phyloP scores from a whole-genome alignment of 2,329 filamentous ascomycete species.

The Lachnellula hyalina region DNA sequence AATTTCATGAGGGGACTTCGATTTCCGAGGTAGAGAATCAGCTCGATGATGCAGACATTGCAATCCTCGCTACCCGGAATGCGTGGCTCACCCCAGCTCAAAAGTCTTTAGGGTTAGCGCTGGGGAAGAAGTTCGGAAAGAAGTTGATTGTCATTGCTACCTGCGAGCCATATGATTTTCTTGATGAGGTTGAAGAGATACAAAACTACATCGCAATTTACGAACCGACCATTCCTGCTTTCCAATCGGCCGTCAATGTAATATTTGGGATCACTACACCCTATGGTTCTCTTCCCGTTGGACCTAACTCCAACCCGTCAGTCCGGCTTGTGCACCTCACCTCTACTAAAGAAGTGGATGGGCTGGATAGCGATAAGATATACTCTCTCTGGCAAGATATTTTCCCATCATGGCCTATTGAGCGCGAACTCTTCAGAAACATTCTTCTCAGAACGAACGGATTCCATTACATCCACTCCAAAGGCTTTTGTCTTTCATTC shows the following conservation, averaged over 20 bases:
- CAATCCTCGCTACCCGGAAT: conserved; percentile 38
- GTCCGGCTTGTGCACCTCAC: no score
- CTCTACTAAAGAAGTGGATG: conserved; percentile 3
- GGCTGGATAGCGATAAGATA: conserved; percentile 27
- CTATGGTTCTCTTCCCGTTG: conserved; percentile 35
- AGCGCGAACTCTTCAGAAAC: conserved; percentile 24
- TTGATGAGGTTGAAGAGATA: conserved; percentile 30
- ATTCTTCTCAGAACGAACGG: conserved; percentile 28
- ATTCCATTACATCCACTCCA: conserved; percentile 34
- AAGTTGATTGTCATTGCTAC: conserved; percentile 37
- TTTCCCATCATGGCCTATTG: conserved; percentile 34
- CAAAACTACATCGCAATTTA: conserved; percentile 40
- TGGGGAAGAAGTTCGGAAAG: conserved; percentile 26
- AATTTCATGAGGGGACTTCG: conserved; percentile 28
- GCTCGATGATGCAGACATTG: conserved; percentile 34
- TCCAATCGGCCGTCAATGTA: conserved; percentile 34
- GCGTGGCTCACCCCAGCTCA: conserved; percentile 35
- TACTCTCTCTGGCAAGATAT: conserved; percentile 33
- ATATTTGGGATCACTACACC: conserved; percentile 34
- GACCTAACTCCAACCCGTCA: background rate
- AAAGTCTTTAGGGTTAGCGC: conserved; percentile 30
- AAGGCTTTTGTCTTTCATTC: conserved; percentile 37
- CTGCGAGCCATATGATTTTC: conserved; percentile 40
- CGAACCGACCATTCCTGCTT: conserved; percentile 39
- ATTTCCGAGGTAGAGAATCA: conserved; percentile 30